These are phyloP conservation scores for Pilobolus umbonatus DNA, from an alignment of 192 early-diverging fungal genomes.

Conservation along the genomic window DNA sequence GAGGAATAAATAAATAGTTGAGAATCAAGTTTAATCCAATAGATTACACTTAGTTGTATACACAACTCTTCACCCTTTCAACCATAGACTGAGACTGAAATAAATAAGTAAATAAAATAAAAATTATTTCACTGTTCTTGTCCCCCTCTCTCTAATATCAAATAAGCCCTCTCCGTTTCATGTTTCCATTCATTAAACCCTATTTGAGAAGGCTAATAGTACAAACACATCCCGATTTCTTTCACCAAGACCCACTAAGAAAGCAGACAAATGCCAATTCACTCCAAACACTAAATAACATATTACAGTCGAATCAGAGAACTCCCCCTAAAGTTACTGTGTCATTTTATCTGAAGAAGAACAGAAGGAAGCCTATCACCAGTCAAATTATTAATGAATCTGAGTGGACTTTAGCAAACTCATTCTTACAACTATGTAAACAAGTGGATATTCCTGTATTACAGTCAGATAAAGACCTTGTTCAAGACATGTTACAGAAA, in stretches of 20 bases:
- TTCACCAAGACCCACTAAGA: conserved; percentile 14
- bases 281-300: conserved; percentile 10
- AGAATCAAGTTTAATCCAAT: too few relatives aligned
- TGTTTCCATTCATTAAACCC: conserved; percentile 22
- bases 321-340: background rate
- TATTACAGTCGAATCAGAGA: conserved; percentile 5
- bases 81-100: too few relatives aligned
- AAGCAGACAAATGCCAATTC: conserved; percentile 16
- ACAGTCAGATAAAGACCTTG: conserved; percentile 10
- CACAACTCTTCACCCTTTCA: too few relatives aligned
- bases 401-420: conserved; percentile 15
- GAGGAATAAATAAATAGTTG: too few relatives aligned
- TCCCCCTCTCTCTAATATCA: too few relatives aligned
- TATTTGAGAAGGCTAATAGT: conserved; percentile 25
- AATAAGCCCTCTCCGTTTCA: too few relatives aligned
- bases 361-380: background rate
- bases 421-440: conserved; percentile 20
- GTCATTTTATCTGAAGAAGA: conserved; percentile 6
- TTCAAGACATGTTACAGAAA: conserved; percentile 1
- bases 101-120: too few relatives aligned
- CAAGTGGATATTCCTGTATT: conserved; percentile 6
- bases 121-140: too few relatives aligned
- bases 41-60: too few relatives aligned
- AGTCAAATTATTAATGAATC: background rate
- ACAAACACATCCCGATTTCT: conserved; percentile 26